phyloP scores from a whole-genome alignment of 1,284 basidiomycete genomes.

The Ustanciosporium gigantosporum region DNA sequence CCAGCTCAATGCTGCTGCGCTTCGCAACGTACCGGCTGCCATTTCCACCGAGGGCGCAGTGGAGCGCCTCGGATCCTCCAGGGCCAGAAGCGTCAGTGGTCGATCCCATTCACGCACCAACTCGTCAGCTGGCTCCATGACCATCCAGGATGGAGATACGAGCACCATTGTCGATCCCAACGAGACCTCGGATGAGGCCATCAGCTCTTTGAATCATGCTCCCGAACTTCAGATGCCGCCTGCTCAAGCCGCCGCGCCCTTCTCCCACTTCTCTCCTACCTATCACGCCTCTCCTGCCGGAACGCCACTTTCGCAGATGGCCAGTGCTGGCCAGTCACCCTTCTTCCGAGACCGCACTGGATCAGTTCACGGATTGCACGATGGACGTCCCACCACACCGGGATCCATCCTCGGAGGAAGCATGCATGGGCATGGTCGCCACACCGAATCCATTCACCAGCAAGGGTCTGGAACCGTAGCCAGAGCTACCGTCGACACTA shows the following conservation, averaged over 20 bases:
- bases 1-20: constrained; percentile 43
- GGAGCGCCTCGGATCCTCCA: constrained; percentile 22
- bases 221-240: constrained; percentile 48
- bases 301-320: constrained; percentile 8
- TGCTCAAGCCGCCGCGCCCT: constrained; percentile 46
- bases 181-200: constrained; percentile 10
- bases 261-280: constrained; percentile 33
- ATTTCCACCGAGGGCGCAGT: constrained; percentile 34
- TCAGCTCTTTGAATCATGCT: constrained; percentile 12
- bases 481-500: constrained; percentile 88
- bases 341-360: constrained; percentile 19
- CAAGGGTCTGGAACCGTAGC: constrained; percentile 67
- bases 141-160: constrained; percentile 31
- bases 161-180: constrained; percentile 29
- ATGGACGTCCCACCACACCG: constrained; percentile 38
- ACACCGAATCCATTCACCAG: constrained; percentile 8
- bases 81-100: not conserved
- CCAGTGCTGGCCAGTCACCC: constrained; percentile 13
- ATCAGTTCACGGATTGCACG: constrained; percentile 18
- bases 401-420: constrained; percentile 47
- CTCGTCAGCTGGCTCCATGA: constrained; percentile 26
- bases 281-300: constrained; percentile 13
- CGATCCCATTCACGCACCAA: constrained; percentile 14
- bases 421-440: constrained; percentile 13
- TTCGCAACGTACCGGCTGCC: constrained; percentile 45